phyloP scores from a whole-genome alignment of 371 early-diverging fungal genomes.

The Rhizopus arrhizus region DNA sequence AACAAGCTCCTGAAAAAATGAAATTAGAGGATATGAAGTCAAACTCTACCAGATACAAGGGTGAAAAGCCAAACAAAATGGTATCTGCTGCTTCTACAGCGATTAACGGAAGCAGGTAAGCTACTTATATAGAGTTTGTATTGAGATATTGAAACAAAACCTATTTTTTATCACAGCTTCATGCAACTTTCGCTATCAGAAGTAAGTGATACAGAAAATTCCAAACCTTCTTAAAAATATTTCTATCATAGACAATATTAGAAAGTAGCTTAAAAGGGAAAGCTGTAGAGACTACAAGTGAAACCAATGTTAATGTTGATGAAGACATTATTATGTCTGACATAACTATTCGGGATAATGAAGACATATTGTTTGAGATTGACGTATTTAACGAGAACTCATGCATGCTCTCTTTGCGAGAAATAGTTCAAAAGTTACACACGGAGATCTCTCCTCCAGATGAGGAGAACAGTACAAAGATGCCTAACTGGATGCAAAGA shows the following conservation, averaged over 20 bases:
- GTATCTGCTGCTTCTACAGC: conserved; percentile 34
- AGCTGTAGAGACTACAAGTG: not conserved
- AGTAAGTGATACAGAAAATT: conserved; percentile 11
- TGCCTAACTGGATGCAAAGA: conserved; percentile 74
- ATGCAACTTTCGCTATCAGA: conserved; percentile 32
- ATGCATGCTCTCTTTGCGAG: conserved; percentile 59
- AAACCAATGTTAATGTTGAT: not conserved
- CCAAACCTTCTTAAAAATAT: not conserved
- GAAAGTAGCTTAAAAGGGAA: conserved; percentile 14
- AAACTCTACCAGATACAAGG: conserved; percentile 16
- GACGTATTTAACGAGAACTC: conserved; percentile 63
- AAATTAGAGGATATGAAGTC: conserved; percentile 45
- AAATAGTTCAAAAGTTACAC: conserved; percentile 56
- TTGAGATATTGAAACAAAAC: not conserved
- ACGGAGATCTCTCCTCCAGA: conserved; percentile 38
- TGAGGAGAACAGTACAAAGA: conserved; percentile 21
- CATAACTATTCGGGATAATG: not conserved
- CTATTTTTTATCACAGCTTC: conserved; percentile 21
- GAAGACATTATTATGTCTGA: conserved; percentile 11
- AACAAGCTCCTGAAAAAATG: conserved; percentile 34
- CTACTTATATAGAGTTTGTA: not conserved
- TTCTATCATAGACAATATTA: conserved; percentile 16
- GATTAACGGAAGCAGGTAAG: conserved; percentile 42
- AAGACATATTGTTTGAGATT: conserved; percentile 33
- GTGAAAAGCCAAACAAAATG: not conserved